A percentile compares a stretch with the other conserved stretches of the same genome.
Evolutionary conservation across 2,329 filamentous ascomycete species (phyloP).

Genomic region (Huntiella savannae): DNA sequence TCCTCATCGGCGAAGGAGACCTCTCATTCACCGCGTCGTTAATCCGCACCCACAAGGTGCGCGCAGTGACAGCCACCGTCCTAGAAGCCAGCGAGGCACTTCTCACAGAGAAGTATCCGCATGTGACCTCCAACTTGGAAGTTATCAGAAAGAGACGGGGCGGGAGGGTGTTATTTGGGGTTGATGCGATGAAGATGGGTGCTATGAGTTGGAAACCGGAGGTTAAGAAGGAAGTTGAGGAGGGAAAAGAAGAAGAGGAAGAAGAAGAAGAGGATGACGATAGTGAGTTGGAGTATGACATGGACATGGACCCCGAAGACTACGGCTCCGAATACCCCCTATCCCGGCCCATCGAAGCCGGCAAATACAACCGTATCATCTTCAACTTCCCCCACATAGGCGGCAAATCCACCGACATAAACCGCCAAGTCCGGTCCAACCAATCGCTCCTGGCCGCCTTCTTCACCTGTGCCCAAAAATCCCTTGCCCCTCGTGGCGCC

Average conservation of each 20-base stretch:
- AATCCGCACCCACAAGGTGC: conserved; percentile 44
- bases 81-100: conserved; percentile 37
- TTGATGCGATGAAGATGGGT: conserved; percentile 48
- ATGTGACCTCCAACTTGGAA: conserved; percentile 39
- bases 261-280: conserved; percentile 8
- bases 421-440: conserved; percentile 83
- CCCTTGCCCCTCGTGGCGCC: conserved; percentile 29
- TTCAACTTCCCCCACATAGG: conserved; percentile 98
- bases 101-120: conserved; percentile 56
- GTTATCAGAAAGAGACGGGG: conserved; percentile 22
- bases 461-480: conserved; percentile 35
- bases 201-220: conserved; percentile 21
- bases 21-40: conserved; percentile 58
- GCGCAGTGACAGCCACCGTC: conserved; percentile 49
- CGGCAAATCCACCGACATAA: conserved; percentile 79
- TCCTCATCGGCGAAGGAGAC: conserved; percentile 65
- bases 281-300: not conserved
- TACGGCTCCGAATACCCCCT: not conserved
- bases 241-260: too few species aligned
- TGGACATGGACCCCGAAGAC: not conserved
- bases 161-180: conserved; percentile 33
- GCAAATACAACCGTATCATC: conserved; percentile 54
- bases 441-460: conserved; percentile 58
- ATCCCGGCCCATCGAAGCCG: conserved; percentile 1
- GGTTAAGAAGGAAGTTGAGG: conserved; percentile 12